A percentile compares a stretch with the other conserved stretches of the same genome.
phyloP scores from a whole-genome alignment of 2,329 filamentous ascomycete species.

The Scleromitrula shiraiana region DNA sequence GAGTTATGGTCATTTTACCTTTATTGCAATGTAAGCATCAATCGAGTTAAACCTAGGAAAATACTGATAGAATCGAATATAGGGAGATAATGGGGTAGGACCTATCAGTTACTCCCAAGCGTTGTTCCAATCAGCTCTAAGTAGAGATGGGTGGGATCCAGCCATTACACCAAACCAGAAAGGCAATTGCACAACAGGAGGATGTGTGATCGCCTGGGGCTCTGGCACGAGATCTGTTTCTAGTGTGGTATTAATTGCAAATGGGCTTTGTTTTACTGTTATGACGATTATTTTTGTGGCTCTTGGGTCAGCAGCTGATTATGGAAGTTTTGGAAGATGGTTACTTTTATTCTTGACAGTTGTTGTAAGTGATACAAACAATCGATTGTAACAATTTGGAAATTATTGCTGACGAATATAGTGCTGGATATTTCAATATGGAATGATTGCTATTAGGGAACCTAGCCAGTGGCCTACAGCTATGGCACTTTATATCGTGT shows the following conservation, averaged over 20 bases:
- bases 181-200: constrained; percentile 21
- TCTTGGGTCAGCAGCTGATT: constrained; percentile 36
- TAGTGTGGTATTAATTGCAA: constrained; percentile 35
- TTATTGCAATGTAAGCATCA: constrained; percentile 32
- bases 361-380: constrained; percentile 13
- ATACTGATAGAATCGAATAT: not conserved
- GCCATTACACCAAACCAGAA: constrained; percentile 23
- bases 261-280: constrained; percentile 35
- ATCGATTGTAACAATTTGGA: not conserved
- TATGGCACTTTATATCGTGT: constrained; percentile 34
- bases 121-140: constrained; percentile 35
- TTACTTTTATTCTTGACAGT: constrained; percentile 34
- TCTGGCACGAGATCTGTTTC: constrained; percentile 32
- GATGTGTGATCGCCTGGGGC: constrained; percentile 35
- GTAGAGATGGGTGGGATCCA: constrained; percentile 32
- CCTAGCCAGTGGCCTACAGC: constrained; percentile 34
- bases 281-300: constrained; percentile 37
- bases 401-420: not conserved
- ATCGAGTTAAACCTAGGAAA: not conserved
- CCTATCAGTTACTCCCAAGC: constrained; percentile 35
- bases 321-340: constrained; percentile 36
- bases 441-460: constrained; percentile 32
- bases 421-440: constrained; percentile 35
- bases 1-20: constrained; percentile 38
- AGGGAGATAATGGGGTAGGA: constrained; percentile 36